These are phyloP conservation scores for Dovyalis caffra DNA, from an alignment of 345 rosid species.

Conservation along the genomic window DNA sequence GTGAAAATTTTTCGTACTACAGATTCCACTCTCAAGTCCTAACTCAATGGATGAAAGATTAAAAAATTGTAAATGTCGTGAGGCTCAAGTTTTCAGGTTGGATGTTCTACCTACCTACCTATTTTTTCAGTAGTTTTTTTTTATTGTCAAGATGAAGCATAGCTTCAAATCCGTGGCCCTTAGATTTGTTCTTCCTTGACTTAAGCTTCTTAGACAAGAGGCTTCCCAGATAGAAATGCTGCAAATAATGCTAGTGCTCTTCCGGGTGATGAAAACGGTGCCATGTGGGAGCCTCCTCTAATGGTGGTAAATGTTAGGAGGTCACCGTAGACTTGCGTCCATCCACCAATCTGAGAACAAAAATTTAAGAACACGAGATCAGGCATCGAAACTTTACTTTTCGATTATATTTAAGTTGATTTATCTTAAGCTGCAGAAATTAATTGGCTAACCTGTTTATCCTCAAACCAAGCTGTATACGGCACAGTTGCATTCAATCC, in stretches of 20 bases:
- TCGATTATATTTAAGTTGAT: background rate
- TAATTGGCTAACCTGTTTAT: background rate
- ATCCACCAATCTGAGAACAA: background rate
- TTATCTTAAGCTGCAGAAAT: background rate
- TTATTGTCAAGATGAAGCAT: background rate
- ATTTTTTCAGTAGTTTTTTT: too few species aligned
- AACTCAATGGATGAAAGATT: too few species aligned
- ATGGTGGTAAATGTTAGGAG: background rate
- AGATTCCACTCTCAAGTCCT: too few species aligned
- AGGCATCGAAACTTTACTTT: background rate
- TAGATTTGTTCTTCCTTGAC: too few species aligned
- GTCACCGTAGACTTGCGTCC: background rate
- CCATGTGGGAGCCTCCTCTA: background rate
- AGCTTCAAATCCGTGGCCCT: background rate
- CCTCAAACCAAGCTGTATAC: conserved; percentile 9
- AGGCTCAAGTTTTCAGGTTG: too few species aligned
- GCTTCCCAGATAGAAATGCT: background rate
- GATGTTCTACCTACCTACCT: too few species aligned
- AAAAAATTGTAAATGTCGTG: too few species aligned
- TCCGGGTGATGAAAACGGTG: background rate
- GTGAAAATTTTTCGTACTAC: too few species aligned
- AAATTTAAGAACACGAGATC: background rate
- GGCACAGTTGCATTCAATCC: conserved; percentile 1
- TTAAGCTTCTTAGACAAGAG: background rate
- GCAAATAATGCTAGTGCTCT: background rate